Evolutionary conservation across 805 yeast genomes (phyloP).

Genomic region (Blastobotrys peoriensis): DNA sequence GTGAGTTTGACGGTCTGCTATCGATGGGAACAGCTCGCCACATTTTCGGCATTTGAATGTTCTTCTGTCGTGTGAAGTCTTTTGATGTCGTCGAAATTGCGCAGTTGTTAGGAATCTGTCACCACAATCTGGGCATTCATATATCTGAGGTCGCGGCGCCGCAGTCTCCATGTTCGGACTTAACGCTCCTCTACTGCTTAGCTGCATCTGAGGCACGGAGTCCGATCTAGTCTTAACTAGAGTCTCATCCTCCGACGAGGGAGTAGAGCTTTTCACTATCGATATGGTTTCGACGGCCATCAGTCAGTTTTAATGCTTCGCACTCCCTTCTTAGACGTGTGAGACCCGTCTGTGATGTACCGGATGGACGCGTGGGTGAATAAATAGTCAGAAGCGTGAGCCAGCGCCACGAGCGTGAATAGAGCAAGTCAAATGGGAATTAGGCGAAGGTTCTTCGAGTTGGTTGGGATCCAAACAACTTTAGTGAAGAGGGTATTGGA

Average conservation of each 20-base stretch:
- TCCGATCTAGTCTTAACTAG: neutral
- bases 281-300: neutral
- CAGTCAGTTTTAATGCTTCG: too few species aligned
- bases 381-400: too few species aligned
- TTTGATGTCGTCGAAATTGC: constrained; percentile 21
- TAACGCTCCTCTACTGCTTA: neutral
- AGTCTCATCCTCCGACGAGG: neutral
- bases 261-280: neutral
- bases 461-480: too few species aligned
- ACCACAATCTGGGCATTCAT: constrained; percentile 20
- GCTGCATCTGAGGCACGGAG: neutral
- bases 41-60: constrained; percentile 23
- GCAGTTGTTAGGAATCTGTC: constrained; percentile 15
- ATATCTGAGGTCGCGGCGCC: neutral
- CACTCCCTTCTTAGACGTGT: too few species aligned
- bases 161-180: neutral
- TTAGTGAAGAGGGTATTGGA: too few species aligned
- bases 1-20: constrained; percentile 26
- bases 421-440: too few species aligned
- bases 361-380: too few species aligned
- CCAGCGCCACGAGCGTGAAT: too few species aligned
- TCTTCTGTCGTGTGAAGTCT: constrained; percentile 16
- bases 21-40: constrained; percentile 21
- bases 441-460: too few species aligned
- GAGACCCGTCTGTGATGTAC: too few species aligned